These are phyloP conservation scores for Apiospora phragmitis DNA, from an alignment of 2,329 filamentous ascomycete genomes.

Conservation along the genomic window DNA sequence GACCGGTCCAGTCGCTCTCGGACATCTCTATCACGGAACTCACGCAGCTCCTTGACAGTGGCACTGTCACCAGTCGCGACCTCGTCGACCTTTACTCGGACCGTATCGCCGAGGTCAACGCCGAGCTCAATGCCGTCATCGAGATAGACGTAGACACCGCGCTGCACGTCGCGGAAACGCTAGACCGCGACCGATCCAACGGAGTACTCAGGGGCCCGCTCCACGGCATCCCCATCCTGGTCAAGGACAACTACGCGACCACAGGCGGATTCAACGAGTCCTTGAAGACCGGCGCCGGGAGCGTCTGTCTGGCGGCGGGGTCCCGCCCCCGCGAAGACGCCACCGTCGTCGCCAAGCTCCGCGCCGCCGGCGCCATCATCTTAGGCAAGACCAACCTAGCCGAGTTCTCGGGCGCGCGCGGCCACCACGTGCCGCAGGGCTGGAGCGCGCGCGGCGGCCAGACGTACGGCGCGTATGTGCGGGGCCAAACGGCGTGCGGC, in stretches of 20 bases:
- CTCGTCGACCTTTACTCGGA: conserved; percentile 24
- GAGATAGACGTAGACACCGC: conserved; percentile 38
- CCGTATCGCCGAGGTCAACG: conserved; percentile 27
- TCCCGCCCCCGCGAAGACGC: conserved; percentile 13
- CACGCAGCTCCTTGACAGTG: conserved; percentile 14
- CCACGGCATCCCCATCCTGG: conserved; percentile 63
- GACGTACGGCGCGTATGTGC: conserved; percentile 59
- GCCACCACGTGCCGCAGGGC: conserved; percentile 54
- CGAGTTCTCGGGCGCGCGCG: conserved; percentile 61
- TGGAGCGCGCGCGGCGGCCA: conserved; percentile 67
- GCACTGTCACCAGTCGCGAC: conserved; percentile 18
- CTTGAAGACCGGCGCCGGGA: conserved; percentile 25
- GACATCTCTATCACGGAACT: conserved; percentile 19
- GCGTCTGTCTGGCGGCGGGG: conserved; percentile 14
- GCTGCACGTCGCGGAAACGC: conserved; percentile 28
- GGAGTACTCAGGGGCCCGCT: conserved; percentile 42
- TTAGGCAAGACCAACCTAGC: conserved; percentile 61
- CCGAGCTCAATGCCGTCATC: conserved; percentile 31
- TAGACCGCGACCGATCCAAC: conserved; percentile 32
- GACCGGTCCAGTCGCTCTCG: conserved; percentile 11
- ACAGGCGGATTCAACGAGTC: conserved; percentile 36
- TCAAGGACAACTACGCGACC: conserved; percentile 68
- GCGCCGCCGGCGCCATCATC: conserved; percentile 56
- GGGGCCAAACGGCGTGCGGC: conserved; percentile 60
- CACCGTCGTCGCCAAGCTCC: conserved; percentile 54